These are phyloP conservation scores for Apiotrichum sp. DNA, from an alignment of 1,284 basidiomycete genomes.

Conservation along the genomic window DNA sequence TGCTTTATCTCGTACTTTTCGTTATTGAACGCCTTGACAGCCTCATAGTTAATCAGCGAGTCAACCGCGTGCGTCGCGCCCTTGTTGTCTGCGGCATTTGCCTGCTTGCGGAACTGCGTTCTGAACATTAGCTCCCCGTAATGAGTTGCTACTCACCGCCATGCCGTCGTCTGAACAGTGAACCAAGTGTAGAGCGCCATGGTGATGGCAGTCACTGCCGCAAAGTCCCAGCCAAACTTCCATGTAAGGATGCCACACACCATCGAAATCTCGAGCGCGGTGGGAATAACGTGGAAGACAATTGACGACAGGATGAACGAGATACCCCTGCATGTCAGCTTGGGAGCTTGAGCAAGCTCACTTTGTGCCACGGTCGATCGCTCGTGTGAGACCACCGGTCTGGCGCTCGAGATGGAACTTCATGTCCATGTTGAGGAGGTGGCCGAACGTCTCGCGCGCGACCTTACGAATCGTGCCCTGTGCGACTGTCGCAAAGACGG, in stretches of 20 bases:
- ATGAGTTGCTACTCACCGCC: conserved; percentile 58
- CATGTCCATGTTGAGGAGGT: conserved; percentile 83
- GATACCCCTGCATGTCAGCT: conserved; percentile 63
- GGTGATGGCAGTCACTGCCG: conserved; percentile 77
- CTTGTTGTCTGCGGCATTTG: conserved; percentile 93
- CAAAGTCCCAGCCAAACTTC: conserved; percentile 96
- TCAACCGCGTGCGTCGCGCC: conserved; percentile 92
- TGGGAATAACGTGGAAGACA: conserved; percentile 91
- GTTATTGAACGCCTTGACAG: conserved; percentile 99
- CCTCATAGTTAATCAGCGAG: conserved; percentile 95
- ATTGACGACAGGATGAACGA: conserved; percentile 91
- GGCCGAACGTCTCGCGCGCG: conserved; percentile 86
- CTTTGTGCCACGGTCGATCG: conserved; percentile 97
- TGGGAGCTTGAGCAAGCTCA: conserved; percentile 42
- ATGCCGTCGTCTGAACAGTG: conserved; percentile 89
- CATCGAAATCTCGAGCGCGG: conserved; percentile 90
- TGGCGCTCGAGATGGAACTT: conserved; percentile 89
- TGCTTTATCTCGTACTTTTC: conserved; percentile 83
- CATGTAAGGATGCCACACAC: conserved; percentile 97
- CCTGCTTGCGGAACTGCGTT: conserved; percentile 87
- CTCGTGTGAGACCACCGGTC: conserved; percentile 90
- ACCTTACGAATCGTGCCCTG: conserved; percentile 91
- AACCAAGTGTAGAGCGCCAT: conserved; percentile 95
- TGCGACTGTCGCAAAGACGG: conserved; percentile 92
- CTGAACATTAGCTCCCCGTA: neutral